Percentiles rank a stretch among this genome's conserved stretches.
phyloP scores from a whole-genome alignment of 345 rosid species.

The Ceriops decandra region DNA sequence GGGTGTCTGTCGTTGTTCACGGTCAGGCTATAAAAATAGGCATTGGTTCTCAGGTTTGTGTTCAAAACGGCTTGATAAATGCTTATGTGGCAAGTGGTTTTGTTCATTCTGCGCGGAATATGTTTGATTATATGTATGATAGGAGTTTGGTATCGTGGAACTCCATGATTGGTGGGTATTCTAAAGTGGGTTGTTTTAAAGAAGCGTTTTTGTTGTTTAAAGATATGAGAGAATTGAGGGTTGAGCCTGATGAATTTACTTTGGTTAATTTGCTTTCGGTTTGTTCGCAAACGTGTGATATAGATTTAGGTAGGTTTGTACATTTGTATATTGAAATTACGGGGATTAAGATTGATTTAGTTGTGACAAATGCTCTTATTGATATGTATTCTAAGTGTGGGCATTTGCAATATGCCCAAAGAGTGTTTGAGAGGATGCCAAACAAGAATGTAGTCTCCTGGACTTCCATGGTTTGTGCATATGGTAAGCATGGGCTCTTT shows the following conservation, averaged over 20 bases:
- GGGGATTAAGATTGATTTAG: slow-evolving; percentile 24
- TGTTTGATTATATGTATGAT: slow-evolving; percentile 4
- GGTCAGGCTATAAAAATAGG: slow-evolving; percentile 2
- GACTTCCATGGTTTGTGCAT: slow-evolving; percentile 9
- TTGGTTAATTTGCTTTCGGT: slow-evolving; percentile 26
- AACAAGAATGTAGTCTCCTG: slow-evolving; percentile 8
- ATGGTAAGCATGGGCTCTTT: slow-evolving; percentile 11
- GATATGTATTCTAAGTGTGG: slow-evolving; percentile 28
- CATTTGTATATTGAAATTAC: slow-evolving; percentile 33
- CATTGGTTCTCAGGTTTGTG: slow-evolving; percentile 1
- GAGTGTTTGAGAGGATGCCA: slow-evolving; percentile 19
- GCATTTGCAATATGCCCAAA: slow-evolving; percentile 4
- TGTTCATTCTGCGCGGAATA: background rate
- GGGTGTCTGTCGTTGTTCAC: slow-evolving; percentile 3
- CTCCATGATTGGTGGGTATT: slow-evolving; percentile 20
- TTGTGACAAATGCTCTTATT: slow-evolving; percentile 34
- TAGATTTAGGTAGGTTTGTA: slow-evolving; percentile 27
- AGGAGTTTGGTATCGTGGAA: slow-evolving; percentile 7
- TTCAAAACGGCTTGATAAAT: background rate
- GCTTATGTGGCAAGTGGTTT: background rate
- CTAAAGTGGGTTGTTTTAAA: slow-evolving; percentile 24
- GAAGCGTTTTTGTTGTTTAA: slow-evolving; percentile 33
- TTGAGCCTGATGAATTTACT: slow-evolving; percentile 16
- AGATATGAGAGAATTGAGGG: slow-evolving; percentile 19
- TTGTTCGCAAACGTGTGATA: slow-evolving; percentile 21